Base-by-base conservation (phyloP, 257 asterid species). In the Solanum pimpinellifolium region DNA sequence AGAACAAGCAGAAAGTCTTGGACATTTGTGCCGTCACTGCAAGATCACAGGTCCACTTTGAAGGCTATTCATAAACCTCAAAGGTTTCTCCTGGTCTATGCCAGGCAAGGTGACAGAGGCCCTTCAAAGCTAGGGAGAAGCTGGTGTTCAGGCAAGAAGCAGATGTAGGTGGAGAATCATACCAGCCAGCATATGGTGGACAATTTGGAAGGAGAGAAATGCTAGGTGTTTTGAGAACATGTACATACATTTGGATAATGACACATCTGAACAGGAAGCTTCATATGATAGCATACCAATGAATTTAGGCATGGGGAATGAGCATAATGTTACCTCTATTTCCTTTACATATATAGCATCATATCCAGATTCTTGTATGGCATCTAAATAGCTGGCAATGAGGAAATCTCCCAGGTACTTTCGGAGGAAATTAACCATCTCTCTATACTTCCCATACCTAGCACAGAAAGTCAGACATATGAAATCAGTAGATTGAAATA, bases 371-470 rank as follows among this genome's bases (percentile, higher is more conserved):
- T 95, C 99, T 91, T 90, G 95, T 86, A 93, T 87, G 74, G 91
- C 88, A 86, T 97, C 92, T 68, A 97, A 95, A 91, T 97, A 97
- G 13, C 97, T 94, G 89, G 98, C 99, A 81, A 97, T 97, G 89
- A 96, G 87, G 87, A 95, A 90, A 91, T 97, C 99, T 39, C 99
- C 99, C 66, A 97, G 95, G 95, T 97, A 96, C 96, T 97, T 97
- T 89, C 98, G 93, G 20, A 97, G 98, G 90, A 95, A 95, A 89
- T 97, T 93, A 60, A 91, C 94, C 65, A 93, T 86, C 56, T 91
- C 78, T 87, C 97, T 92, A 89, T 93, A 97, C 90, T 88, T 94
- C 77, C 99, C 99, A 88, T 92, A 90, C 87, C 99, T 97, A 90
- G 62, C 37, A 86, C 49, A 82, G 77, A 86, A 56, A 66, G 86